Evolutionary conservation across 2,329 filamentous ascomycete species (phyloP).

Genomic region (Aspergillus melleus): DNA sequence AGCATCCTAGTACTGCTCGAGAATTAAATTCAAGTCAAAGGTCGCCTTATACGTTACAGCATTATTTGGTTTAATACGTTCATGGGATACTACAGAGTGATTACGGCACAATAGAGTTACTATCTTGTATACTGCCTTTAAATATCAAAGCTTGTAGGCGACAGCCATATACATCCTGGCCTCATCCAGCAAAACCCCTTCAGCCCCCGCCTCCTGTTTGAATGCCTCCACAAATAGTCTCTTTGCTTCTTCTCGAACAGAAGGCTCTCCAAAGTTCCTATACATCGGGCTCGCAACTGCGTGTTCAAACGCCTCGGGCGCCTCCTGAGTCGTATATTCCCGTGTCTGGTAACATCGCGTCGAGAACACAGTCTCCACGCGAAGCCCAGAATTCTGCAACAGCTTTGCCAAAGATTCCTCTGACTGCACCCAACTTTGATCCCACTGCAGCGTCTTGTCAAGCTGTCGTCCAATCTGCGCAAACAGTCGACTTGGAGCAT

Average conservation of each 20-base stretch:
- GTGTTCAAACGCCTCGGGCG: background rate
- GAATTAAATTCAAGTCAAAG: too few relatives aligned
- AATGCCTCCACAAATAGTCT: constrained; percentile 5
- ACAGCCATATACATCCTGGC: constrained; percentile 11
- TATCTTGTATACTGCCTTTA: too few relatives aligned
- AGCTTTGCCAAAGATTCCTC: constrained; percentile 1
- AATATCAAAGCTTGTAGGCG: background rate
- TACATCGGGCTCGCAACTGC: constrained; percentile 7
- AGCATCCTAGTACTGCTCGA: too few relatives aligned
- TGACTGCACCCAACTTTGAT: constrained; percentile 7
- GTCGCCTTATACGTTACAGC: too few relatives aligned
- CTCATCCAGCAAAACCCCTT: constrained; percentile 6
- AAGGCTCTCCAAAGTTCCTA: background rate
- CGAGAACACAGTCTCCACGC: constrained; percentile 1
- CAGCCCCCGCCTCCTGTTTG: background rate
- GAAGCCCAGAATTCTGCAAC: background rate
- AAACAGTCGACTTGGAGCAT: constrained; percentile 3
- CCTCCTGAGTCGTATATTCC: background rate
- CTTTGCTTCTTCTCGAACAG: background rate
- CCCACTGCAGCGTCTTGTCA: constrained; percentile 2
- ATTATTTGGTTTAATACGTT: too few relatives aligned
- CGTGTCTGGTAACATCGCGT: constrained; percentile 2
- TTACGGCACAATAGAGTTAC: too few relatives aligned
- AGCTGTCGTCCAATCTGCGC: background rate
- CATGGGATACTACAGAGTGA: too few relatives aligned